Evolutionary conservation across 148 eudicot species (phyloP), one percentile per base, ranked within the genome.

Genomic region (Mesembryanthemum crystallinum): DNA sequence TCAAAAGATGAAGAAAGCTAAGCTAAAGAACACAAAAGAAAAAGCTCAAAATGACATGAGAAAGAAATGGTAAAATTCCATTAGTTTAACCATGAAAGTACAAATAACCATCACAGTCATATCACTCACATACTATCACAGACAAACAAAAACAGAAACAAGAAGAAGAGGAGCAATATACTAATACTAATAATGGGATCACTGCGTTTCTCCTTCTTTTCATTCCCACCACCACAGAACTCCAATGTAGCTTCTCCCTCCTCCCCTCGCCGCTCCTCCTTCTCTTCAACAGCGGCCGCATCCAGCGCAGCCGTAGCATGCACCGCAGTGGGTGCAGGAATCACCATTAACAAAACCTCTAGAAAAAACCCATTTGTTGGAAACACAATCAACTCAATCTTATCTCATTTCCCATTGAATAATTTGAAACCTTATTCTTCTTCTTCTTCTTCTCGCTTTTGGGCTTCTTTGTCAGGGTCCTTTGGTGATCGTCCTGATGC

Each of bases 381-480:
- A 58, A 83, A 78, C 59, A 82, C 92, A 8, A 33, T 87, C 4
- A 80, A 83, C 61, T 84, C 79, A 75, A 57, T 89, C 45, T 54
- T 85, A 43, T 75, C 82, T 32, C 83, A 76, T 47, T 33, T 82
- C 39, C 79, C 84, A 9, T 78, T 55, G 4, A 20, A 29, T 45
- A n/a, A n/a, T n/a, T 39, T 42, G 18, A 30, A 30, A 37, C 25
- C 60, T 35, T 17, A 64, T 13, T 64, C 72, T 3, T 18, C 72
- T 13, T 24, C 54, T 21, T 12, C 75, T 10, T 72, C 72, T 14
- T 25, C 78, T 18, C 85, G 83, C 20, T 39, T 76, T 12, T 91
- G 89, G 92, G 97, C 87, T 23, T 91, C 89, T 7, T 75, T 91
- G 25, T 89, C 98, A n/a, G n/a, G n/a, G n/a, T 65, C 90, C 25